These are phyloP conservation scores for Podaxis rugospora DNA, from an alignment of 768 basidiomycete species.

Conservation along the genomic window DNA sequence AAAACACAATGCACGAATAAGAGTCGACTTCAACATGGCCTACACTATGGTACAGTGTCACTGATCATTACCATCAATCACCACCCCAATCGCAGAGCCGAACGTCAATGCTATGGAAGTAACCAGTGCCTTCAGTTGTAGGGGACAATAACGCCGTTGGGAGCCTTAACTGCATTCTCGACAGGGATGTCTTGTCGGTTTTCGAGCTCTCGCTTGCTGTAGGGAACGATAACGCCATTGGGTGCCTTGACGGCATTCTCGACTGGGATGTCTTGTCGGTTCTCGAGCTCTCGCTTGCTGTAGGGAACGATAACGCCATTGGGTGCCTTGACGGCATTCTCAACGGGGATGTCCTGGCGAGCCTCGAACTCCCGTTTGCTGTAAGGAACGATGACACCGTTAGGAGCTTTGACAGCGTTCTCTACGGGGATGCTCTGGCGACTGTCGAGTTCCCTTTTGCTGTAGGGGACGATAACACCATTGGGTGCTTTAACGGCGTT, in stretches of 20 bases:
- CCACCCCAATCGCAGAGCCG: not conserved
- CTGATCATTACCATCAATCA: constrained; percentile 1
- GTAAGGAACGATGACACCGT: constrained; percentile 26
- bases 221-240: constrained; percentile 35
- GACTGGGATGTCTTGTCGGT: constrained; percentile 22
- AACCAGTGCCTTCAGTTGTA: constrained; percentile 14
- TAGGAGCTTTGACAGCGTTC: constrained; percentile 20
- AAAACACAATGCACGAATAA: not conserved
- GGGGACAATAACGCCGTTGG: constrained; percentile 23
- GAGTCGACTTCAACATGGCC: not conserved
- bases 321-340: constrained; percentile 20
- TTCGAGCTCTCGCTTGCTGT: constrained; percentile 27
- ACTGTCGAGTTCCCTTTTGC: constrained; percentile 14
- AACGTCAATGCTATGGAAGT: not conserved
- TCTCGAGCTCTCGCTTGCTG: constrained; percentile 24
- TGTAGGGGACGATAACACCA: constrained; percentile 23
- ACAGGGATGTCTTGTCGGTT: constrained; percentile 22
- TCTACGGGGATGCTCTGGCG: constrained; percentile 25
- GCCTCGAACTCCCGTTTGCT: constrained; percentile 1
- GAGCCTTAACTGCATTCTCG: constrained; percentile 22
- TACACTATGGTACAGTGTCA: not conserved
- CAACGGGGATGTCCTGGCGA: constrained; percentile 16
- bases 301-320: constrained; percentile 38
- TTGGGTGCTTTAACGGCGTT: constrained; percentile 21
- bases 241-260: constrained; percentile 22